These are phyloP conservation scores for Mucor indicus DNA, from an alignment of 371 early-diverging fungal species.

Conservation along the genomic window DNA sequence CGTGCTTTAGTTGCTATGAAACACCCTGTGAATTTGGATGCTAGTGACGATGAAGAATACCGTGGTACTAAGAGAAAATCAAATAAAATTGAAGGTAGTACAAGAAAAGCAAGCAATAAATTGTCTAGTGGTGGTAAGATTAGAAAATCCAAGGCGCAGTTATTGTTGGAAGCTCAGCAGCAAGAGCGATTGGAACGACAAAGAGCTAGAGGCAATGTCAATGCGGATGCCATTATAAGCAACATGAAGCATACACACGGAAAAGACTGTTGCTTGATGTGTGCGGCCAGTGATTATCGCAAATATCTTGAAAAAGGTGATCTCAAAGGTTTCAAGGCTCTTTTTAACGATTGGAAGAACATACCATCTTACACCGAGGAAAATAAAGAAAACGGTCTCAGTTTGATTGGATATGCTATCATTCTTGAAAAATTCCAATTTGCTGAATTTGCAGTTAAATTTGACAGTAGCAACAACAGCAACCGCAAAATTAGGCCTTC, in stretches of 20 bases:
- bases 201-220: constrained; percentile 7
- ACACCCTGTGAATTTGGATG: not conserved
- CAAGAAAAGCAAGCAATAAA: constrained; percentile 1
- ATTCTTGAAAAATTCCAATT: constrained; percentile 21
- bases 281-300: constrained; percentile 22
- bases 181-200: constrained; percentile 14
- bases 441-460: constrained; percentile 5
- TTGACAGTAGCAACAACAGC: not conserved
- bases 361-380: constrained; percentile 23
- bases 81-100: not conserved
- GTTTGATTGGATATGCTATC: constrained; percentile 19
- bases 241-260: constrained; percentile 1
- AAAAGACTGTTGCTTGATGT: constrained; percentile 35
- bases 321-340: constrained; percentile 11
- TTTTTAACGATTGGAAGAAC: constrained; percentile 10
- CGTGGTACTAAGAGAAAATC: constrained; percentile 5
- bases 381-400: constrained; percentile 16
- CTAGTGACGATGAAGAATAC: constrained; percentile 8
- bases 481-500: not conserved
- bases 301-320: constrained; percentile 20
- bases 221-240: constrained; percentile 5
- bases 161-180: constrained; percentile 9
- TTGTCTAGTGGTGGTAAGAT: no score
- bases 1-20: constrained; percentile 32
- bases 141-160: constrained; percentile 14